phyloP scores from a whole-genome alignment of 106 monocot species.

The Dendrobium nobile region DNA sequence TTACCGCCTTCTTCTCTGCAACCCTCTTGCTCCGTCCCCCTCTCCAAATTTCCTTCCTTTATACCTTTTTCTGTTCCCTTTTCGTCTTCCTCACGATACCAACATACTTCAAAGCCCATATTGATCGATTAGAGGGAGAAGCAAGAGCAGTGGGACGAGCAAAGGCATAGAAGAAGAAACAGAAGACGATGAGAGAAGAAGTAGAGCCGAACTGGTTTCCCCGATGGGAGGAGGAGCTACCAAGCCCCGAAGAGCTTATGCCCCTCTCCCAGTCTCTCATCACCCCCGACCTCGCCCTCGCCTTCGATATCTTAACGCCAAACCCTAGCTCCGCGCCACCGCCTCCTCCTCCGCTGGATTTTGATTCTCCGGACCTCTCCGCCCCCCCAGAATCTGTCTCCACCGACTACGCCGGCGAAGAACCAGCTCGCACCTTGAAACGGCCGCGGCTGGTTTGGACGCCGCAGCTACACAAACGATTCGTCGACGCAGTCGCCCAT shows the following conservation, averaged over 20 bases:
- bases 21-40: neutral
- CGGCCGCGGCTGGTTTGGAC: constrained; percentile 54
- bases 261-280: constrained; percentile 49
- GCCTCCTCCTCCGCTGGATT: neutral
- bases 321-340: neutral
- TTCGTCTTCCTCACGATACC: too few species aligned
- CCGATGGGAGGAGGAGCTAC: constrained; percentile 42
- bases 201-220: constrained; percentile 39
- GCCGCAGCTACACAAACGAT: constrained; percentile 54
- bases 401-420: constrained; percentile 17
- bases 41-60: neutral
- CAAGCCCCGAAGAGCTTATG: constrained; percentile 41
- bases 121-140: neutral
- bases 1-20: neutral
- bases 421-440: constrained; percentile 33
- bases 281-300: constrained; percentile 36
- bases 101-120: too few species aligned
- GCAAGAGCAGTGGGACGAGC: too few species aligned
- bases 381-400: neutral
- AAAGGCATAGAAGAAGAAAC: neutral
- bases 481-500: constrained; percentile 49
- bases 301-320: constrained; percentile 26
- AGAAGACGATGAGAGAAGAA: constrained; percentile 11
- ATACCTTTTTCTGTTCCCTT: neutral
- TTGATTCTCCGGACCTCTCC: neutral